Conservation (phyloP, 1,139 yeast species). For the Blastobotrys buckinghamii region DNA sequence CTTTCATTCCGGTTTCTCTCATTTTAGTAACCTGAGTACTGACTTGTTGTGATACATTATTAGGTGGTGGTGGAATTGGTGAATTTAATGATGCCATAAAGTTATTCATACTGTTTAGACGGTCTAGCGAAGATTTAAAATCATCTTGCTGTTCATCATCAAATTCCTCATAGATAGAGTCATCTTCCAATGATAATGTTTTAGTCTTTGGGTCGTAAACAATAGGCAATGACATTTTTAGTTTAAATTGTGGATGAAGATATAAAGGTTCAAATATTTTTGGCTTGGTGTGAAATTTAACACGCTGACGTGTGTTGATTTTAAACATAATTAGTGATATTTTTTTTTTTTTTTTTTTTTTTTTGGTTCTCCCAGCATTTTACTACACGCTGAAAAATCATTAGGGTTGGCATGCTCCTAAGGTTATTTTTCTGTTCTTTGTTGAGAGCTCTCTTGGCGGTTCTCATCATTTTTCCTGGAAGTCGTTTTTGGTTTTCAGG, state of each 20-base stretch:
- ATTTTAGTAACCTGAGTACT: slow-evolving; percentile 65
- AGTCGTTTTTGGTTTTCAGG: too few relatives aligned
- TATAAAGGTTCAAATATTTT: too few relatives aligned
- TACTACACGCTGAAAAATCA: too few relatives aligned
- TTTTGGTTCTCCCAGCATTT: too few relatives aligned
- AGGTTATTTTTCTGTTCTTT: too few relatives aligned
- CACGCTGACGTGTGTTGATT: not conserved
- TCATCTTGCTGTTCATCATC: slow-evolving; percentile 28
- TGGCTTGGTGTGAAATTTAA: too few relatives aligned
- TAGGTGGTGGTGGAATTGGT: slow-evolving; percentile 63
- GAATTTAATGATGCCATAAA: slow-evolving; percentile 55
- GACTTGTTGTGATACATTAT: slow-evolving; percentile 40
- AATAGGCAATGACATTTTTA: slow-evolving; percentile 20
- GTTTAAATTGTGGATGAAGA: not conserved
- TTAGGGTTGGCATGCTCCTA: too few relatives aligned
- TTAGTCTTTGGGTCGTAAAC: slow-evolving; percentile 32
- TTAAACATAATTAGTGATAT: too few relatives aligned
- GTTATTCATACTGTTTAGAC: slow-evolving; percentile 55
- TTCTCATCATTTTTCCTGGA: too few relatives aligned
- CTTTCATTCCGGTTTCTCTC: slow-evolving; percentile 63
- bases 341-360: too few relatives aligned
- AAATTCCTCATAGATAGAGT: slow-evolving; percentile 19
- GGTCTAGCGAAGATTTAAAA: slow-evolving; percentile 47
- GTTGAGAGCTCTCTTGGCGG: too few relatives aligned
- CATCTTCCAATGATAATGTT: slow-evolving; percentile 26